Base-by-base conservation (phyloP, 352 stramenopile genomes). In the Pythium utonaiense region DNA sequence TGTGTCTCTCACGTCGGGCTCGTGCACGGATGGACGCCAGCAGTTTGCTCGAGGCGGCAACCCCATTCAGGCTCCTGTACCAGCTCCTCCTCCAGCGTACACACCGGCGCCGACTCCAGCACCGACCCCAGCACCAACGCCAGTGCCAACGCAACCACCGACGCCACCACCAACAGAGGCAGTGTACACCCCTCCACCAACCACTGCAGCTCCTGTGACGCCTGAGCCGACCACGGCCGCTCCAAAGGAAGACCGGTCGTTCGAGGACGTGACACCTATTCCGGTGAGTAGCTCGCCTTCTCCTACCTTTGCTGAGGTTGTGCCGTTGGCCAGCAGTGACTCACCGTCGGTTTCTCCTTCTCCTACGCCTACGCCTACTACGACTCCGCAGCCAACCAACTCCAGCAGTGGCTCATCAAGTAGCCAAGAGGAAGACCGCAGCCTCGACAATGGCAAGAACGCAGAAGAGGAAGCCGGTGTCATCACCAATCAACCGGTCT, bases 11-110 rank as follows among this genome's bases (percentile, higher is more conserved):
- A 71, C 65, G 0, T 70, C 67, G 6, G 72, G 74, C 33, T 69
- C 60, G 52, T 88, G 78, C 62, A 83, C 74, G 12, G 66, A 74
- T 53, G 77, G 77, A 27, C 22, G 40, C 1, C 67, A 70, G 33
- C 78, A 88, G 64, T 88, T 88, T 59, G 56, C 61, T 30, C 38
- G 45, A 34, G 57, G 64, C 31, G 57, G 59, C 31, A 51, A n/a
- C 7, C 44, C 44, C 6, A 22, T 51, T 41, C 19, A 38, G 44
- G 7, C 44, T 41, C 14, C 27, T 6, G 27, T 21, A 13, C 38
- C 40, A 21, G 25, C 53, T 12, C 38, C 53, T 19, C 38, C 38
- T 40, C 52, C 52, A 27, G 50, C 54, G 13, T n/a, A 24, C n/a
- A 13, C 28, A 12, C 53, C 36, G 24, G 19, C 33, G 17, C 31